Percentiles rank a stretch among this genome's conserved stretches.
phyloP scores from a whole-genome alignment of 768 basidiomycete genomes.

The Lactarius trivialis region DNA sequence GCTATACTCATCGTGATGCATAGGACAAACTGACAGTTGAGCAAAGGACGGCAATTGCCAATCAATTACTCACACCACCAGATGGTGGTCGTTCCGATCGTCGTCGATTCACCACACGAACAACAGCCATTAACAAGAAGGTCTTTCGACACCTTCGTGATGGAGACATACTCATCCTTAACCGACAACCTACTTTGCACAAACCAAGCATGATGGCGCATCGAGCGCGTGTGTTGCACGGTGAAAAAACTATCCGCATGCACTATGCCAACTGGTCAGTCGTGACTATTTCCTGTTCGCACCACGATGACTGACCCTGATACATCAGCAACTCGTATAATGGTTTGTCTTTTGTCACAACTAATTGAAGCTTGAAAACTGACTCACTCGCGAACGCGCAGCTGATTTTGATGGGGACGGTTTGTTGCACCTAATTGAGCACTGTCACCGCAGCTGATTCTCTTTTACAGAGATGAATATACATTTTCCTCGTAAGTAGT shows the following conservation, averaged over 20 bases:
- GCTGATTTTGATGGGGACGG: constrained; percentile 94
- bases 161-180: constrained; percentile 92
- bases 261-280: constrained; percentile 98
- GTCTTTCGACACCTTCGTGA: constrained; percentile 92
- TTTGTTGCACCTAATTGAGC: constrained; percentile 30
- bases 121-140: constrained; percentile 86
- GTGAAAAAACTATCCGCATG: constrained; percentile 99
- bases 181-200: constrained; percentile 96
- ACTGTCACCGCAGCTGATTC: constrained; percentile 17
- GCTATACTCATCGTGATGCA: not conserved
- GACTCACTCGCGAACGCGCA: constrained; percentile 27
- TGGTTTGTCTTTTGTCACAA: constrained; percentile 41
- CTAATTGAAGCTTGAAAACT: constrained; percentile 10
- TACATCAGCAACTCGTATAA: constrained; percentile 88
- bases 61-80: constrained; percentile 88
- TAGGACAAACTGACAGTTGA: constrained; percentile 84
- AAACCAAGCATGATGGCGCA: constrained; percentile 99
- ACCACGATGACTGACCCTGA: constrained; percentile 21
- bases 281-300: not conserved
- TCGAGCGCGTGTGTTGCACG: constrained; percentile 81
- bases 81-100: constrained; percentile 53
- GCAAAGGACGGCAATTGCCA: constrained; percentile 91
- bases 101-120: constrained; percentile 66
- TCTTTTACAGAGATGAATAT: constrained; percentile 88
- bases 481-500: constrained; percentile 87